Conservation (phyloP, 1,139 yeast genomes). For the Protomyces arabidopsidicola region DNA sequence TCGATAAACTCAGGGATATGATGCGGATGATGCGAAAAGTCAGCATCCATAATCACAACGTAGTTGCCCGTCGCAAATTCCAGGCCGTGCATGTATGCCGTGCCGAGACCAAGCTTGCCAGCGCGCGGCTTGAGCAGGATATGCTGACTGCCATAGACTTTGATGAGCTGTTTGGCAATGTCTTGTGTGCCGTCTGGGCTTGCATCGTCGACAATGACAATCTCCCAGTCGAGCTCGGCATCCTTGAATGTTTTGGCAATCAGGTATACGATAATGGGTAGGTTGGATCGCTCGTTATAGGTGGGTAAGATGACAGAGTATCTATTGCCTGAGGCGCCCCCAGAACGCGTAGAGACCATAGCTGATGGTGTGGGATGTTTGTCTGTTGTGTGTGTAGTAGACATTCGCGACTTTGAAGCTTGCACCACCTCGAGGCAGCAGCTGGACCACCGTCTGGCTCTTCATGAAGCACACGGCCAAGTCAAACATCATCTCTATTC, state of each 20-base stretch:
- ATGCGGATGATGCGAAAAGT: constrained; percentile 72
- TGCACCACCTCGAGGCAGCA: too few relatives aligned
- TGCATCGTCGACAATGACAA: constrained; percentile 71
- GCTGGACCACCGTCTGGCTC: not conserved
- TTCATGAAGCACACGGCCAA: not conserved
- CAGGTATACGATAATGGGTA: constrained; percentile 69
- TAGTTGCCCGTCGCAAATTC: constrained; percentile 68
- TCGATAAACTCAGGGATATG: constrained; percentile 72
- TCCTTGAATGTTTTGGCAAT: constrained; percentile 65
- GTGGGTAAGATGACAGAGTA: constrained; percentile 77
- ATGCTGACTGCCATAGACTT: constrained; percentile 59
- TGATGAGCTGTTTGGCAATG: constrained; percentile 60
- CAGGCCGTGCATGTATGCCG: constrained; percentile 77
- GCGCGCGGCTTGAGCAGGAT: constrained; percentile 64
- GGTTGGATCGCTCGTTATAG: constrained; percentile 66
- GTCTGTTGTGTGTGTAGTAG: not conserved
- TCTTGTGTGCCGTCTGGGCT: constrained; percentile 83
- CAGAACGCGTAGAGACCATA: constrained; percentile 24
- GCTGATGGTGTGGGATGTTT: not conserved
- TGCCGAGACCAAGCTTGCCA: constrained; percentile 72
- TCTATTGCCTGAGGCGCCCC: constrained; percentile 43
- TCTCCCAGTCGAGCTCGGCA: constrained; percentile 64
- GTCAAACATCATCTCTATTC: constrained; percentile 19
- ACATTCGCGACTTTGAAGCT: too few relatives aligned
- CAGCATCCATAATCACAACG: constrained; percentile 82